Conservation (phyloP, 225 moss, liverwort and hornwort species). For the Neckera pumila region DNA sequence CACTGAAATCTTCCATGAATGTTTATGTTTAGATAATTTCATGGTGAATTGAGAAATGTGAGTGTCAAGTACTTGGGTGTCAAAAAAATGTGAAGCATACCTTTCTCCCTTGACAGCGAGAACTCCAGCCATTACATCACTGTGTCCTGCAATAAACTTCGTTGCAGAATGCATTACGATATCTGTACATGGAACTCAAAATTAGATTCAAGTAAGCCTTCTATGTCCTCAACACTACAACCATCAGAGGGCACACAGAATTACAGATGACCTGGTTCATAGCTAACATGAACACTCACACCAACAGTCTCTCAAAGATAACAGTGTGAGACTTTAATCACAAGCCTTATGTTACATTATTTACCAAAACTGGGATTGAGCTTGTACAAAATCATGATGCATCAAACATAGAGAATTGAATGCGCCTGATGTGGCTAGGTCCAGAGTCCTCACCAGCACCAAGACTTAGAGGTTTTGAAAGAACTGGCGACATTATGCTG, state of each 20-base stretch:
- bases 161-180: slow-evolving; percentile 96
- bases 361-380: not conserved
- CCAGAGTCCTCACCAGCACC: slow-evolving; percentile 59
- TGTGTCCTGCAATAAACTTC: slow-evolving; percentile 88
- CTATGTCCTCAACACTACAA: not conserved
- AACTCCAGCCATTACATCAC: slow-evolving; percentile 94
- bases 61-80: not conserved
- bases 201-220: not conserved
- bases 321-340: not conserved
- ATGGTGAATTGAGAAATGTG: not conserved
- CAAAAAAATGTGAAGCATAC: slow-evolving; percentile 5
- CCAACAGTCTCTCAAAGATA: not conserved
- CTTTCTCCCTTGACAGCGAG: slow-evolving; percentile 84
- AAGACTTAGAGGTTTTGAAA: slow-evolving; percentile 67
- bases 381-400: not conserved
- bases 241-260: not conserved
- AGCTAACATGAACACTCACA: not conserved
- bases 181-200: slow-evolving; percentile 25
- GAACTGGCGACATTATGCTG: slow-evolving; percentile 91
- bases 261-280: not conserved
- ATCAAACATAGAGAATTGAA: not conserved
- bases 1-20: not conserved
- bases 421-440: not conserved
- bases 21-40: not conserved
- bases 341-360: not conserved